Base-by-base conservation (phyloP, 768 basidiomycete species). In the Mycena vitilis region DNA sequence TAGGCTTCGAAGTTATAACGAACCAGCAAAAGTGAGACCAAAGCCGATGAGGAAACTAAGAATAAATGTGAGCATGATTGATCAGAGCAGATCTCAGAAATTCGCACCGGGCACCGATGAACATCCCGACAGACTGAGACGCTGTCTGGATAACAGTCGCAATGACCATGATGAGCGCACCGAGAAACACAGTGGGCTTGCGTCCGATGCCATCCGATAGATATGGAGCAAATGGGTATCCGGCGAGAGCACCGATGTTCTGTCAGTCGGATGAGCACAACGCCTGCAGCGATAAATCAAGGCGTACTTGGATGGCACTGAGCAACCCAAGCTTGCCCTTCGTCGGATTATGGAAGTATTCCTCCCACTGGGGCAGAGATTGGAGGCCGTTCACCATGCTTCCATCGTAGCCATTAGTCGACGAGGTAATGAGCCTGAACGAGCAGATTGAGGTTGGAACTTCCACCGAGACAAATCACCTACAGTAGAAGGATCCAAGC, bases 311-410 rank as follows among this genome's bases (percentile, higher is more conserved):
- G 61, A 92, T 92, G 64, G 91, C 91, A 73, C 90, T 92, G 58
- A 93, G 83, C 15, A 93, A 78, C 75, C 91, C 90, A 37, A 92
- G 83, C 71, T 79, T 88, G 45, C 85, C 81, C 49, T 86, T 85
- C 20, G 81, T 78, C 20, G 93, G 92, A 64, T 81, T 23, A 63
- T 81, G 68, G 78, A 94, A 94, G 74, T 87, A 90, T 8, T 69
- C 53, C 53, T 82, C 77, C 93, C 93, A 94, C 71, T 89, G 86
- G 15, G 74, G 60, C 65, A 93, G 81, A 48, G 86, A 86, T 78
- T 94, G 92, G 44, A 94, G 82, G 75, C 90, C 90, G 78, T 93
- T 92, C 90, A 92, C 90, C 87, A 92, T 88, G 75, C 87, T 89
- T 68, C 90, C 90, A 73, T 92, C 91, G 74, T 89, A 93, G 58